Conservation (phyloP, 208 protist species). For the Acanthamoeba healyi region DNA sequence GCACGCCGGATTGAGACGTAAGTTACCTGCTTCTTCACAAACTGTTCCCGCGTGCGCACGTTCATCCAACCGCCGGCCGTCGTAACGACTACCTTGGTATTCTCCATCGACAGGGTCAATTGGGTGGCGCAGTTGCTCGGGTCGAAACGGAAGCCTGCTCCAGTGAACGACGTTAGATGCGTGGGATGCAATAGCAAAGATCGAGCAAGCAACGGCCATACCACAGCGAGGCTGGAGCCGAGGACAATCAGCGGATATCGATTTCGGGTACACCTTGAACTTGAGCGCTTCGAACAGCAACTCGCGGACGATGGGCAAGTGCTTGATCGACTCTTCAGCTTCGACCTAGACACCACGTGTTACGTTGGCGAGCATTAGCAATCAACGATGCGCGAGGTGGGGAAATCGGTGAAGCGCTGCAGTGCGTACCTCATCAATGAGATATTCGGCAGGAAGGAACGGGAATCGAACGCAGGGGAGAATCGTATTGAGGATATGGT, state of each 20-base stretch:
- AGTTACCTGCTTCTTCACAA: not conserved
- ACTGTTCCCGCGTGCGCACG: not conserved
- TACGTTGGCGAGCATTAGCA: not conserved
- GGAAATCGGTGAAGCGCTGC: too few relatives aligned
- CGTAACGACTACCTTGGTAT: not conserved
- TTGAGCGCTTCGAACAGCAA: slow-evolving; percentile 24
- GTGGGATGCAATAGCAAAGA: too few relatives aligned
- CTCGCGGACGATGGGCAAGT: slow-evolving; percentile 27
- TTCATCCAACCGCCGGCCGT: slow-evolving; percentile 1
- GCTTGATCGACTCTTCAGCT: not conserved
- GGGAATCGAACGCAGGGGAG: slow-evolving; percentile 61
- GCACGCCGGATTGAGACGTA: not conserved
- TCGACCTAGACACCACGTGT: not conserved
- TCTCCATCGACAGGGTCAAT: not conserved
- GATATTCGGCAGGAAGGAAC: not conserved
- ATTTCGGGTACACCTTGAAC: slow-evolving; percentile 50
- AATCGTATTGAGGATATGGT: not conserved
- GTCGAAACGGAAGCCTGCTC: slow-evolving; percentile 48
- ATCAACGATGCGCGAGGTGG: not conserved
- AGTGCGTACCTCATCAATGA: slow-evolving; percentile 11
- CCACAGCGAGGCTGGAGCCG: slow-evolving; percentile 29
- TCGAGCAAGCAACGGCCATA: not conserved
- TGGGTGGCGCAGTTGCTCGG: not conserved
- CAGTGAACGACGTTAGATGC: too few relatives aligned
- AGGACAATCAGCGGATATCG: not conserved